Conservation (phyloP, 1,284 basidiomycete species). For the Coniferiporia sulphurascens region DNA sequence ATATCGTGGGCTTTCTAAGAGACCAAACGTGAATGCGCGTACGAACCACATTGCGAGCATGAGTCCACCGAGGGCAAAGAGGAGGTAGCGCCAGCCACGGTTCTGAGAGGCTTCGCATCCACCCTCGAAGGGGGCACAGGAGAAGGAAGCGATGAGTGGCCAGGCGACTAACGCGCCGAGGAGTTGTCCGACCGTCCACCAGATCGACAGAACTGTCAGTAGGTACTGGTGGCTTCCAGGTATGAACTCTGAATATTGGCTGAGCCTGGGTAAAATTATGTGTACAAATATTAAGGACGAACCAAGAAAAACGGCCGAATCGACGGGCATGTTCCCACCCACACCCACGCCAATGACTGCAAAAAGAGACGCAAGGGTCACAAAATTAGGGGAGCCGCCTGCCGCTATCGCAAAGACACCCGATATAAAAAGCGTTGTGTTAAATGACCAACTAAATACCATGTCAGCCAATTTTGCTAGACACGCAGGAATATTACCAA, state of each 20-base stretch:
- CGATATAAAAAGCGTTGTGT: conserved; percentile 67
- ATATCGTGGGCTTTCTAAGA: conserved; percentile 60
- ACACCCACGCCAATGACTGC: conserved; percentile 61
- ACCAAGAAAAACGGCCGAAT: conserved; percentile 77
- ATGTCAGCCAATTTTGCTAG: background rate
- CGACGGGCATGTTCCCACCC: conserved; percentile 73
- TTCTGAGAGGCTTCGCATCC: conserved; percentile 43
- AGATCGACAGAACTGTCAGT: conserved; percentile 57
- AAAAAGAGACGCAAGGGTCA: conserved; percentile 48
- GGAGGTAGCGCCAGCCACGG: conserved; percentile 56
- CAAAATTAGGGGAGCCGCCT: conserved; percentile 50
- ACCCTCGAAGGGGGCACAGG: conserved; percentile 38
- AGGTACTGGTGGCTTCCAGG: conserved; percentile 60
- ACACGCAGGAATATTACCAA: conserved; percentile 22
- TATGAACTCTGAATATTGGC: conserved; percentile 42
- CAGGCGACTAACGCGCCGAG: conserved; percentile 59
- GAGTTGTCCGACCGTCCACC: conserved; percentile 63
- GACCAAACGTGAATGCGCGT: conserved; percentile 55
- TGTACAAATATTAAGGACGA: conserved; percentile 18
- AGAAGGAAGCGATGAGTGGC: conserved; percentile 61
- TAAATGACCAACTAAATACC: conserved; percentile 57
- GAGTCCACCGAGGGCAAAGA: conserved; percentile 39
- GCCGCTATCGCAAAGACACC: conserved; percentile 62
- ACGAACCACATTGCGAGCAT: conserved; percentile 50
- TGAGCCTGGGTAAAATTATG: conserved; percentile 5